Base-by-base conservation (phyloP, 306 rosid genomes). In the Boehmeria nivea region DNA sequence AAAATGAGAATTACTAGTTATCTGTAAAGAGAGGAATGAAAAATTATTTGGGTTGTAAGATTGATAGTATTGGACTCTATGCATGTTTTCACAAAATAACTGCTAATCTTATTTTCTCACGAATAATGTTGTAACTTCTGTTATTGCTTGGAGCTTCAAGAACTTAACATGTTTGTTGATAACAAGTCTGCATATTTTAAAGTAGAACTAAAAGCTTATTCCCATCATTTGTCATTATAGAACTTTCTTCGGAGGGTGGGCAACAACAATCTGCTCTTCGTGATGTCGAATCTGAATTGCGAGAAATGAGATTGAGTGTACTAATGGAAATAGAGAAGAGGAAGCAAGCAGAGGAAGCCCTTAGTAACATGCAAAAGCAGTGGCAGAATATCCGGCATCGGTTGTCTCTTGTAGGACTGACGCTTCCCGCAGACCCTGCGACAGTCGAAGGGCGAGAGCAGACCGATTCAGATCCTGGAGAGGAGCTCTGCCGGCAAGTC, bases 271-370 rank as follows among this genome's bases (percentile, higher is more conserved):
- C 65, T 59, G 71, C 72, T 60, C 31, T 39, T 27, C 15, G 48
- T 11, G 66, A 81, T 52, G 40, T 46, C 68, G 93, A 93, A 69
- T 61, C 71, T 67, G 89, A 93, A 54, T 76, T 83, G 62, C 66
- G 82, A 64, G 89, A 81, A 81, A 77, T 87, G 68, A 87, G 77
- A 63, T 39, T 83, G 81, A 72, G 76, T 54, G 67, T 87, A 15
- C 61, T 81, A 78, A 65, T 77, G 88, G 99, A 93, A 64, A 78
- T 83, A 37, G 96, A 87, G 67, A 85, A 81, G 64, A 88, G 94
- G 52, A 85, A 87, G 78, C 95, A 79, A 83, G 83, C 76, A 3
- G 99, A 93, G 75, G 95, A 87, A 77, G 66, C 82, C 60, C 69
- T 93, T 51, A 68, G 59, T 57, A 63, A 68, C 66, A 44, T 85